Evolutionary conservation across 1,139 yeast genomes (phyloP).

Genomic region (Candida tetrigidarum): DNA sequence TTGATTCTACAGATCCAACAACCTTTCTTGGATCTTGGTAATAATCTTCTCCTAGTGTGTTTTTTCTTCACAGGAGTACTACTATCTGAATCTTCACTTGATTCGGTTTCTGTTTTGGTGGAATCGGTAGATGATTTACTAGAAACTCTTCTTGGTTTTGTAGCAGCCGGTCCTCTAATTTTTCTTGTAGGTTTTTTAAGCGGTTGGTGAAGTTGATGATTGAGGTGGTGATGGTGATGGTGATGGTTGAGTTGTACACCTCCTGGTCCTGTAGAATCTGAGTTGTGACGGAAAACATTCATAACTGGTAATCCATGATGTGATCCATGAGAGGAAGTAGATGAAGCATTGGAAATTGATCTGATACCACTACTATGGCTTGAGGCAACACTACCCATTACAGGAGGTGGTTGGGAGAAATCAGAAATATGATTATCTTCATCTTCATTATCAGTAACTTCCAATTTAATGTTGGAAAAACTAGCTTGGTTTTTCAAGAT

Average conservation of each 20-base stretch:
- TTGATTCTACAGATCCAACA: conserved; percentile 57
- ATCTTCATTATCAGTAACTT: background rate
- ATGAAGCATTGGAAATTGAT: conserved; percentile 14
- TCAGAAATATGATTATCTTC: conserved; percentile 1
- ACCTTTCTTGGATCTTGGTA: conserved; percentile 49
- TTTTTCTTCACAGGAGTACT: conserved; percentile 27
- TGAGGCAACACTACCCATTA: background rate
- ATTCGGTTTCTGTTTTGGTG: background rate
- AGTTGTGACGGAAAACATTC: conserved; percentile 32
- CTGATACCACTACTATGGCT: conserved; percentile 4
- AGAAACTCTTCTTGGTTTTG: background rate
- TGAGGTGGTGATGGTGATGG: too few relatives aligned
- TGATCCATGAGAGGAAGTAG: conserved; percentile 14
- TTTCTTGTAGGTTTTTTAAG: conserved; percentile 1
- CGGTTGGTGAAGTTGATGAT: too few relatives aligned
- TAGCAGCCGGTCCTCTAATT: background rate
- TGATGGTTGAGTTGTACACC: conserved; percentile 16
- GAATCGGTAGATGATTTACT: conserved; percentile 7
- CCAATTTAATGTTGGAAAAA: conserved; percentile 10
- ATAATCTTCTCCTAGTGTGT: conserved; percentile 44
- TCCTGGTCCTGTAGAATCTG: conserved; percentile 21
- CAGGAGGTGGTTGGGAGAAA: conserved; percentile 8
- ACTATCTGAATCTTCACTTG: background rate
- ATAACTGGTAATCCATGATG: conserved; percentile 16
- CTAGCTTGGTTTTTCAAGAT: conserved; percentile 4